phyloP scores from a whole-genome alignment of 495 filamentous ascomycete species.

The Aspergillus hancockii region DNA sequence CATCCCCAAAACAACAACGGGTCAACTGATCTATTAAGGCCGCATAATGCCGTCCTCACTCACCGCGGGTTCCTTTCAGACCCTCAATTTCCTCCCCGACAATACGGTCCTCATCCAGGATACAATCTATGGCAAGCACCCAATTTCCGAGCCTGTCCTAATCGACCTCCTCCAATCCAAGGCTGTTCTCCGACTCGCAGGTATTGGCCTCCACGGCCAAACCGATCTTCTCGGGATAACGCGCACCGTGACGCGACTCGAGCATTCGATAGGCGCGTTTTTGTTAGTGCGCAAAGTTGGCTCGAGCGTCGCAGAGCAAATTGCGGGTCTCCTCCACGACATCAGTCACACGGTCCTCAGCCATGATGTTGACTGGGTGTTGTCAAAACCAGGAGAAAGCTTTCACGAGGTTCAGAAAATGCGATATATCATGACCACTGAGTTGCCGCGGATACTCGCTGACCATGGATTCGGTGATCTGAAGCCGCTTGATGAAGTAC shows the following conservation, averaged over 20 bases:
- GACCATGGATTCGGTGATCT: slow-evolving; percentile 27
- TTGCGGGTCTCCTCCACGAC: slow-evolving; percentile 46
- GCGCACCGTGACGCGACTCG: slow-evolving; percentile 40
- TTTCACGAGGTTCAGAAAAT: slow-evolving; percentile 47
- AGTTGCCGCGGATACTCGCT: slow-evolving; percentile 34
- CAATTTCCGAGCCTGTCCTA: slow-evolving; percentile 37
- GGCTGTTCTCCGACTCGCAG: slow-evolving; percentile 34
- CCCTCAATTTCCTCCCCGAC: slow-evolving; percentile 18
- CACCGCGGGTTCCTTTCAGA: slow-evolving; percentile 19
- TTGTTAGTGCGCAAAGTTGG: slow-evolving; percentile 43
- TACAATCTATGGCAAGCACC: slow-evolving; percentile 37
- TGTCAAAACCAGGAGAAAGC: slow-evolving; percentile 41
- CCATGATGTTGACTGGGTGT: slow-evolving; percentile 42
- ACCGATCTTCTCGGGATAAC: slow-evolving; percentile 36
- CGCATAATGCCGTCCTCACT: slow-evolving; percentile 2
- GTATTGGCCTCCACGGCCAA: slow-evolving; percentile 41
- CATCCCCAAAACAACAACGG: not conserved
- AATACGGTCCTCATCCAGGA: slow-evolving; percentile 31
- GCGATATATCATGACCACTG: slow-evolving; percentile 37
- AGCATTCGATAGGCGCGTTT: slow-evolving; percentile 47
- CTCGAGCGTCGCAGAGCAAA: slow-evolving; percentile 39
- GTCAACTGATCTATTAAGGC: too few species aligned
- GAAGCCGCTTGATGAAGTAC: slow-evolving; percentile 38
- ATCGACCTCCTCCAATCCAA: slow-evolving; percentile 38
- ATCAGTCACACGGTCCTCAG: slow-evolving; percentile 46